Percentiles rank a stretch among this genome's conserved stretches.
Conservation (phyloP, 495 filamentous ascomycete species). For the Mycothermus thermophilus region DNA sequence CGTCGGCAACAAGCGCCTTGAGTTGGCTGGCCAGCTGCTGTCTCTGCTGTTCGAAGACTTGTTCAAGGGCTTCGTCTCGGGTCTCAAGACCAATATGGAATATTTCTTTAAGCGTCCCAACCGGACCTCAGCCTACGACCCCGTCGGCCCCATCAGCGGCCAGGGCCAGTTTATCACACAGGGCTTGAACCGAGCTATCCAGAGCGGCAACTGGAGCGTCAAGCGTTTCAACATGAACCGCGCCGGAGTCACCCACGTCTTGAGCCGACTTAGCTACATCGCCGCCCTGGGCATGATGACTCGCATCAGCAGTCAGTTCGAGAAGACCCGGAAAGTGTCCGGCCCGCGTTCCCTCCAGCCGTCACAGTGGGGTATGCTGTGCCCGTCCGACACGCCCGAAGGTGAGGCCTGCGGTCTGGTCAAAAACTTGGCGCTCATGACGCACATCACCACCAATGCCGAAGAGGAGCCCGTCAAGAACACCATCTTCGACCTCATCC, state of each 20-base stretch:
- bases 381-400: constrained; percentile 92
- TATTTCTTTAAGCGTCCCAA: constrained; percentile 85
- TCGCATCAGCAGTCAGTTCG: constrained; percentile 93
- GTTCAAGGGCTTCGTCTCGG: constrained; percentile 83
- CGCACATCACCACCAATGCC: constrained; percentile 92
- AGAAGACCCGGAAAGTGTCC: constrained; percentile 91
- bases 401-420: constrained; percentile 95
- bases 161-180: constrained; percentile 71
- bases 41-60: constrained; percentile 94
- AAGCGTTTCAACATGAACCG: constrained; percentile 98
- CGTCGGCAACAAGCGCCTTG: constrained; percentile 91
- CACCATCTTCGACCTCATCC: constrained; percentile 67
- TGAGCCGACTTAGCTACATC: constrained; percentile 92
- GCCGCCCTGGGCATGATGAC: constrained; percentile 99
- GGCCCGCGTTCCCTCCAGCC: constrained; percentile 92
- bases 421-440: constrained; percentile 98
- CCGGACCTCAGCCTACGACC: constrained; percentile 74
- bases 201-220: constrained; percentile 93
- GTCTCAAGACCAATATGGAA: constrained; percentile 82
- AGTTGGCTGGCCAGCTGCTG: constrained; percentile 85
- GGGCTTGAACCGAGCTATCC: constrained; percentile 85
- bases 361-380: constrained; percentile 96
- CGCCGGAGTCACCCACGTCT: constrained; percentile 90
- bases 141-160: constrained; percentile 56
- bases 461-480: constrained; percentile 78